Base-by-base conservation (phyloP, 108 stramenopile species). In the Schizochytrium sp. region DNA sequence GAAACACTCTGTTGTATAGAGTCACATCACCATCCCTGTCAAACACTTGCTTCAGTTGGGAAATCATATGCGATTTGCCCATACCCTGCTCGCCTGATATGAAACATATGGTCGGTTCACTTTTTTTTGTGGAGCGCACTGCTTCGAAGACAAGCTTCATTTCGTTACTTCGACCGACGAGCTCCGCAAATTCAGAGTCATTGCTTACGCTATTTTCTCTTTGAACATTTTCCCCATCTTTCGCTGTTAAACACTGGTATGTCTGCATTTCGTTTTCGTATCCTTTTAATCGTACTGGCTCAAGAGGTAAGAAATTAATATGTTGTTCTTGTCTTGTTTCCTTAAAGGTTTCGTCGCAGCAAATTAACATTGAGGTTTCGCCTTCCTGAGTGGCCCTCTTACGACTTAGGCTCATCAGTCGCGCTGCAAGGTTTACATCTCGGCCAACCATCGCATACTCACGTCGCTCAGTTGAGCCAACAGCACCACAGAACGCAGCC, bases 381-480 rank as follows among this genome's bases (percentile, higher is more conserved):
- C 55, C 53, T 10, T 83, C 53, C n/a, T 83, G 76, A 28, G 40
- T 17, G 28, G 76, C 76, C 4, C 53, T 46, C 53, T 83, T 83
- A 13, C 53, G 10, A 4, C 87, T 56, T 56, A 88, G 57, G 49
- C 72, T 61, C 92, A 92, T 92, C 28, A 92, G 73, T 10, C 92
- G 38, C 46, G 92, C 92, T 2, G 89, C 57, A 40, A 92, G 72
- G 89, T 92, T 92, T 4, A 92, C 90, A 55, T 58, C 69, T 46
- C 69, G 59, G 17, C 92, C 92, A 1, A 92, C 57, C 42, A 89
- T 87, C 3, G 91, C 90, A 56, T 88, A 92, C 50, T 92, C 92
- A 13, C 88, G 72, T 4, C 92, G 88, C 1, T 28, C n/a, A n/a
- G 76, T 55, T n/a, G 50, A 55, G 28, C 90, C 90, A 17, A 91